These are phyloP conservation scores for Neophaeococcomyces mojaviensis DNA, from an alignment of 2,329 filamentous ascomycete species.

Conservation along the genomic window DNA sequence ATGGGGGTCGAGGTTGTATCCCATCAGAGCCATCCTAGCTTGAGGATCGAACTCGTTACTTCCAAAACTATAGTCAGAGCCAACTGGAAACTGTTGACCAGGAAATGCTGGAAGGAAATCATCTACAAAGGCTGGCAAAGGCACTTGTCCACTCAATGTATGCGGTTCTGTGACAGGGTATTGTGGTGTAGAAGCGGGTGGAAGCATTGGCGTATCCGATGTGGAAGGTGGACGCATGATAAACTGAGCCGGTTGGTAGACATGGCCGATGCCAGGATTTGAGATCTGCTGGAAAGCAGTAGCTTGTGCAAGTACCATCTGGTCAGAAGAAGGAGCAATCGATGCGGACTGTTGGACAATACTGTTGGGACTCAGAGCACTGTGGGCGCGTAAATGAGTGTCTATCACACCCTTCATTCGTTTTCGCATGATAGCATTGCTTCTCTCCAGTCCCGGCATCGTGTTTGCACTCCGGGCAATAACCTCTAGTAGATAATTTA, in stretches of 20 bases:
- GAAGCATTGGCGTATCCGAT: neutral
- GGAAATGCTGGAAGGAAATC: slow-evolving; percentile 25
- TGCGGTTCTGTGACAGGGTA: neutral
- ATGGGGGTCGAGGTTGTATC: slow-evolving; percentile 24
- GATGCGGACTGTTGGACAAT: neutral
- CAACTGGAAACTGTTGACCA: slow-evolving; percentile 23
- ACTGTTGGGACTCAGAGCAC: neutral
- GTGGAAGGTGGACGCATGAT: slow-evolving; percentile 5
- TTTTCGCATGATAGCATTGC: slow-evolving; percentile 24
- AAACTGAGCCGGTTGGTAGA: slow-evolving; percentile 9
- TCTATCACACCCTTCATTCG: slow-evolving; percentile 22
- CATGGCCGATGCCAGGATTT: slow-evolving; percentile 12
- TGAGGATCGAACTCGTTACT: slow-evolving; percentile 20
- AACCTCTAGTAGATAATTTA: slow-evolving; percentile 22
- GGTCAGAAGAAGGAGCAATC: slow-evolving; percentile 10
- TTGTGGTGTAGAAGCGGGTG: neutral
- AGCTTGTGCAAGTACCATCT: slow-evolving; percentile 16
- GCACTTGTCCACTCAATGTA: slow-evolving; percentile 4
- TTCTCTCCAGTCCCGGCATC: slow-evolving; percentile 24
- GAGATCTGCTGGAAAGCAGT: slow-evolving; percentile 20
- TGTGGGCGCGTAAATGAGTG: slow-evolving; percentile 4
- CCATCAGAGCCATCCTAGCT: slow-evolving; percentile 20
- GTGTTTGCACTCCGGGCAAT: slow-evolving; percentile 19
- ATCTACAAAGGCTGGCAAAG: slow-evolving; percentile 9
- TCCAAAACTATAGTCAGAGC: slow-evolving; percentile 21